phyloP scores from a whole-genome alignment of 345 rosid genomes.

The Lumnitzera littorea region DNA sequence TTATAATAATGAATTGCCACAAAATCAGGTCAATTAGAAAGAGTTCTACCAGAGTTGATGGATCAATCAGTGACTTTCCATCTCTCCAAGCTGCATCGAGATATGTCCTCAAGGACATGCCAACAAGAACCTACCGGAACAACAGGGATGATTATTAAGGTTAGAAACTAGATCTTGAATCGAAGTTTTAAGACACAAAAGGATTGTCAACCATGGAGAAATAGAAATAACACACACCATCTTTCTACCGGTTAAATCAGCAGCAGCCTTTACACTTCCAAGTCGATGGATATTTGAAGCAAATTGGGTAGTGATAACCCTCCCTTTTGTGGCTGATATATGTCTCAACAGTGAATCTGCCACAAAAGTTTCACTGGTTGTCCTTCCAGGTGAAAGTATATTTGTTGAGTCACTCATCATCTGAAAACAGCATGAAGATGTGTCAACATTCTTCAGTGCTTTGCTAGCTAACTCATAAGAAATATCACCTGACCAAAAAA shows the following conservation, averaged over 20 bases:
- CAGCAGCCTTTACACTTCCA: conserved; percentile 98
- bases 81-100: conserved; percentile 99
- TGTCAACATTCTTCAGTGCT: neutral
- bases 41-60: conserved; percentile 71
- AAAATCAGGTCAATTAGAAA: neutral
- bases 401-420: conserved; percentile 99
- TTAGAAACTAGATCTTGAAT: no score
- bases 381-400: conserved; percentile 93
- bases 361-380: conserved; percentile 74
- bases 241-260: conserved; percentile 86
- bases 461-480: no score
- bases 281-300: conserved; percentile 96
- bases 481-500: neutral
- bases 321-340: conserved; percentile 81
- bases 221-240: conserved; percentile 40
- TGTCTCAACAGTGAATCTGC: conserved; percentile 76
- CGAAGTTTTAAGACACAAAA: neutral
- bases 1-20: neutral
- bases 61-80: conserved; percentile 96
- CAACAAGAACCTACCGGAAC: conserved; percentile 69
- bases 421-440: conserved; percentile 26
- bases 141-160: neutral
- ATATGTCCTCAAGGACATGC: conserved; percentile 96
- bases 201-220: neutral
- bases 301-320: conserved; percentile 93